These are phyloP conservation scores for Gaultheria prostrata DNA, from an alignment of 148 eudicot genomes.

Conservation along the genomic window DNA sequence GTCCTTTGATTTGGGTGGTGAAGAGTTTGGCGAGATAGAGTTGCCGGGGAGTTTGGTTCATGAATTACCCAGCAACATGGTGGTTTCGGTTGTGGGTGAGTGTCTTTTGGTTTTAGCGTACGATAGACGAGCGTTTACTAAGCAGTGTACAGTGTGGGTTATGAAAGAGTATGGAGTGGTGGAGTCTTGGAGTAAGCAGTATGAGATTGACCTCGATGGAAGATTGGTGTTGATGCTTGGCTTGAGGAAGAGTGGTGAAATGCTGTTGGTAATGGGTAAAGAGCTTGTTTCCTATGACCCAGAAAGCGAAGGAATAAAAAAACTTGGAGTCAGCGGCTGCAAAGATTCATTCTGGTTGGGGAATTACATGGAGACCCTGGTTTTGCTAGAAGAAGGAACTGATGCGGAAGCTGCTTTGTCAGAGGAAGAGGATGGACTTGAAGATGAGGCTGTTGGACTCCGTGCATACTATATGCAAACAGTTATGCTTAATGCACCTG, in stretches of 20 bases:
- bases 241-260: neutral
- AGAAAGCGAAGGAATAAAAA: neutral
- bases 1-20: neutral
- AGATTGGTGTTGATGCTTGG: slow-evolving; percentile 4
- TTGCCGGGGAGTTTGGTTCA: neutral
- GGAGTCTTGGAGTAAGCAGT: neutral
- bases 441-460: neutral
- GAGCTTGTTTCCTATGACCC: neutral
- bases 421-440: neutral
- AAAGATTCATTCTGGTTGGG: neutral
- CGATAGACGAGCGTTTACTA: neutral
- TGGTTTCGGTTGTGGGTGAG: neutral
- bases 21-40: neutral
- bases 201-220: slow-evolving; percentile 2
- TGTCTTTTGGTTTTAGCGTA: neutral
- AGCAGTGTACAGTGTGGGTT: neutral
- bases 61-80: neutral
- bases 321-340: neutral
- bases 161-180: slow-evolving; percentile 1
- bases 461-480: neutral
- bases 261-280: slow-evolving; percentile 1
- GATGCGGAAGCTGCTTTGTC: neutral
- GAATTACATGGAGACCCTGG: neutral
- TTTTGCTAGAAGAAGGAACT: neutral
- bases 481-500: neutral